Evolutionary conservation across 371 early-diverging fungal genomes (phyloP).

Genomic region (Mortierella sp.): DNA sequence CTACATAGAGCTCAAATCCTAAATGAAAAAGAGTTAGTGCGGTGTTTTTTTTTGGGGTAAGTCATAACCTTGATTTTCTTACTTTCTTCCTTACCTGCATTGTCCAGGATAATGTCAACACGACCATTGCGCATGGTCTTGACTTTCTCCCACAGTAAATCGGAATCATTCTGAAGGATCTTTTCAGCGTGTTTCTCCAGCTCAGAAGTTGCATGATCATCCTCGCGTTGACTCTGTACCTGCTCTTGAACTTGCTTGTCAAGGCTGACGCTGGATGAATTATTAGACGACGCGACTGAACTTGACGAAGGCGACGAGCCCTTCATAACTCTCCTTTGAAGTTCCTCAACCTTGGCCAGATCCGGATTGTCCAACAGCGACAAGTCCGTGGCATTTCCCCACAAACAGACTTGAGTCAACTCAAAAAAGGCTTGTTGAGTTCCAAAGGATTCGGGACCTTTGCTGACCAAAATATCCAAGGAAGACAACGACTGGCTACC

Average conservation of each 20-base stretch:
- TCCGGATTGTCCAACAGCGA: slow-evolving; percentile 82
- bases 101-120: slow-evolving; percentile 88
- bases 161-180: slow-evolving; percentile 76
- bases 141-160: slow-evolving; percentile 69
- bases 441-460: slow-evolving; percentile 53
- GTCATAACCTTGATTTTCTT: not conserved
- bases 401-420: slow-evolving; percentile 80
- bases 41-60: not conserved
- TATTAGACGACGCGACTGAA: slow-evolving; percentile 6
- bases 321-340: slow-evolving; percentile 69
- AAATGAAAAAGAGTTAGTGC: not conserved
- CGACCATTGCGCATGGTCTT: slow-evolving; percentile 64
- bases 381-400: slow-evolving; percentile 94
- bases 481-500: slow-evolving; percentile 32
- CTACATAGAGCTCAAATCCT: slow-evolving; percentile 93
- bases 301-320: slow-evolving; percentile 21
- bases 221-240: not conserved
- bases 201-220: slow-evolving; percentile 13
- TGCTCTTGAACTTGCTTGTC: slow-evolving; percentile 55
- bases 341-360: slow-evolving; percentile 74
- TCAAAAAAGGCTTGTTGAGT: slow-evolving; percentile 73
- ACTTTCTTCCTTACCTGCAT: slow-evolving; percentile 69
- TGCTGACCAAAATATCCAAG: slow-evolving; percentile 41
- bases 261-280: slow-evolving; percentile 31
- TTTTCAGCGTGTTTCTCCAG: slow-evolving; percentile 56